Percentiles rank a stretch among this genome's conserved stretches.
phyloP scores from a whole-genome alignment of 371 early-diverging fungal genomes.

The Syncephalis plumigaleata region DNA sequence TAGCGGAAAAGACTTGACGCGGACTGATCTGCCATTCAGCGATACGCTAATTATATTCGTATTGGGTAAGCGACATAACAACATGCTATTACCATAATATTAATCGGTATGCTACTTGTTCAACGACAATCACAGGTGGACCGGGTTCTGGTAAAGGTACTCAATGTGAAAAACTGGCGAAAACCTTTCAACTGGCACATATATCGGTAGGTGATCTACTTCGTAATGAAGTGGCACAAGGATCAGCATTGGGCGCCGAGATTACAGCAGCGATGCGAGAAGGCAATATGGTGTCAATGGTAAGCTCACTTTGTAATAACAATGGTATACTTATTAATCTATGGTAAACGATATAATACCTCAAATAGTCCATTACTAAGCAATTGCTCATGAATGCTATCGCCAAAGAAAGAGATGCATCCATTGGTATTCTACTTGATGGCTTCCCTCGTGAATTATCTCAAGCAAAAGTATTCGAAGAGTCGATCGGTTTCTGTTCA shows the following conservation, averaged over 20 bases:
- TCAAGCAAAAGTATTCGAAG: conserved; percentile 19
- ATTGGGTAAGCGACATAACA: neutral
- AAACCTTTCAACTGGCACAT: conserved; percentile 26
- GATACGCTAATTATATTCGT: conserved; percentile 2
- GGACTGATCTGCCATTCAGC: neutral
- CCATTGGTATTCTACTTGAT: conserved; percentile 18
- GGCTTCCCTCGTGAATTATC: conserved; percentile 25
- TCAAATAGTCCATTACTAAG: conserved; percentile 20
- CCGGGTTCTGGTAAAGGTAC: conserved; percentile 23
- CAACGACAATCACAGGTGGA: neutral
- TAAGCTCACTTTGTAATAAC: conserved; percentile 1
- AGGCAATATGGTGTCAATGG: conserved; percentile 46
- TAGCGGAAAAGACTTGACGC: neutral
- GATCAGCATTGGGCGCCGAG: conserved; percentile 22
- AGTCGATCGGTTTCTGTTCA: conserved; percentile 14
- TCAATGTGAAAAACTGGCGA: conserved; percentile 27
- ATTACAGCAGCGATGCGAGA: conserved; percentile 28
- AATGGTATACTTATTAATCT: neutral
- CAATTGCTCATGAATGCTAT: conserved; percentile 17
- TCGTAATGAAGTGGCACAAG: conserved; percentile 28
- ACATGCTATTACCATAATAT: too few species aligned
- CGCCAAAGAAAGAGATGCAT: conserved; percentile 3
- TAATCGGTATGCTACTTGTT: neutral
- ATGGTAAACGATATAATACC: neutral
- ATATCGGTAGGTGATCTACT: conserved; percentile 51